phyloP scores from a whole-genome alignment of 1,284 basidiomycete species.

The Hymenochaete sp. region DNA sequence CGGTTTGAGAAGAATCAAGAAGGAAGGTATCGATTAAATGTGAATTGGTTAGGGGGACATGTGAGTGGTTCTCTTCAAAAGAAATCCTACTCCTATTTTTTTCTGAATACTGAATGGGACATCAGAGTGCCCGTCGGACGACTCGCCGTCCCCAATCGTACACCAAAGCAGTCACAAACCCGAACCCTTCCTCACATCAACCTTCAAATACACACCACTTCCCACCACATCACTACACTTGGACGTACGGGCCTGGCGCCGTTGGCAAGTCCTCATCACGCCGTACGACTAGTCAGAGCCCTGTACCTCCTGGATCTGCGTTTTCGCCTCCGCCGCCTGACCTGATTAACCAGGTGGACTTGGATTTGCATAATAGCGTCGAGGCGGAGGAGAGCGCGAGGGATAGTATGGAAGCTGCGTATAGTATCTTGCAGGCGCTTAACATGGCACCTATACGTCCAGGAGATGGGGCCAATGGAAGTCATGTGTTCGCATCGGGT shows the following conservation, averaged over 20 bases:
- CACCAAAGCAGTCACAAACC: constrained; percentile 12
- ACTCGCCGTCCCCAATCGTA: constrained; percentile 59
- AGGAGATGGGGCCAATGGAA: no score
- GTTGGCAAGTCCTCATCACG: not conserved
- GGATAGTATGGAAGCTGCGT: constrained; percentile 65
- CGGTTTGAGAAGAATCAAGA: constrained; percentile 60
- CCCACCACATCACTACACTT: constrained; percentile 12
- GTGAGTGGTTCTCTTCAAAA: constrained; percentile 35
- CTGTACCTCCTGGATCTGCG: not conserved
- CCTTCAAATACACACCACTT: constrained; percentile 5
- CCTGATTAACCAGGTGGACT: not conserved
- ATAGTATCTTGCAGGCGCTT: constrained; percentile 67
- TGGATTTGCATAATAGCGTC: constrained; percentile 14
- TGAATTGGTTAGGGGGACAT: constrained; percentile 69
- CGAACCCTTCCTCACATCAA: constrained; percentile 18
- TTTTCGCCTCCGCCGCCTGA: constrained; percentile 6
- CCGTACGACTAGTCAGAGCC: not conserved
- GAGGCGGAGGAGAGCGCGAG: constrained; percentile 36
- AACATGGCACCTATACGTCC: constrained; percentile 47
- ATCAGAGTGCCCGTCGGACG: constrained; percentile 52
- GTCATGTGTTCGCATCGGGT: no score
- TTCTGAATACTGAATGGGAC: constrained; percentile 12
- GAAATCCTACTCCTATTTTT: not conserved
- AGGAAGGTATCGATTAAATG: constrained; percentile 65
- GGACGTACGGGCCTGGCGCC: constrained; percentile 5